Conservation (phyloP, 2,329 filamentous ascomycete species). For the Epicoccum sorghinum region DNA sequence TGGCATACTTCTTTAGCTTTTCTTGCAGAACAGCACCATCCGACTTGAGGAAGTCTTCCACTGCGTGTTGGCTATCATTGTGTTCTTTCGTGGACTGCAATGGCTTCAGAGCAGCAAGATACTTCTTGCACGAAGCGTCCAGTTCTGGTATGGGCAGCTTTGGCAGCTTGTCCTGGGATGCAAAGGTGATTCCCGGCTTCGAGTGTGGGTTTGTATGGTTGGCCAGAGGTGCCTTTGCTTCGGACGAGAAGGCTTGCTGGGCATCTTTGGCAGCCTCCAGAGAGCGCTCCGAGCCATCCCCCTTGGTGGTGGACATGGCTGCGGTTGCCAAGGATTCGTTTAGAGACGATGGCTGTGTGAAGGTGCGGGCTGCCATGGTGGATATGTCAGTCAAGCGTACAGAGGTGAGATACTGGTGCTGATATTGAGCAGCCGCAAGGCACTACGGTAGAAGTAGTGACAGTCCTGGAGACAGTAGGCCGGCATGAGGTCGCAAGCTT, state of each 20-base stretch:
- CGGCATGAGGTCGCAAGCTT: constrained; percentile 65
- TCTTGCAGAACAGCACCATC: constrained; percentile 88
- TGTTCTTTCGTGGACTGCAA: constrained; percentile 83
- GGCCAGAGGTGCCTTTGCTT: constrained; percentile 55
- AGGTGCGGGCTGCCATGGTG: constrained; percentile 70
- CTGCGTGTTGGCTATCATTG: constrained; percentile 77
- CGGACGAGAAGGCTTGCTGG: constrained; percentile 54
- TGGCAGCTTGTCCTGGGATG: constrained; percentile 83
- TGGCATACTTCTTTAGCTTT: constrained; percentile 87
- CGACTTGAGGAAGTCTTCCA: constrained; percentile 78
- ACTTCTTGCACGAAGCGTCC: constrained; percentile 76
- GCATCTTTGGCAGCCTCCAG: constrained; percentile 61
- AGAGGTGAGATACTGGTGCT: constrained; percentile 78
- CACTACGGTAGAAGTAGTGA: constrained; percentile 92
- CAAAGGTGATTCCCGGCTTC: constrained; percentile 82
- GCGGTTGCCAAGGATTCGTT: constrained; percentile 63
- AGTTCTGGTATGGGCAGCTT: constrained; percentile 93
- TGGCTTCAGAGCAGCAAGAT: constrained; percentile 78
- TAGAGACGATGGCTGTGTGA: constrained; percentile 74
- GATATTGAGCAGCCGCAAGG: constrained; percentile 83
- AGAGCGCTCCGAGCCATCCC: constrained; percentile 49
- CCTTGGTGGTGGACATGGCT: constrained; percentile 47
- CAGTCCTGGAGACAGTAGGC: constrained; percentile 83
- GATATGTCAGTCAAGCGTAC: constrained; percentile 67
- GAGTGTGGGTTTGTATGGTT: constrained; percentile 59